Evolutionary conservation across 805 yeast genomes (phyloP).

Genomic region (Myxozyma sirexii): DNA sequence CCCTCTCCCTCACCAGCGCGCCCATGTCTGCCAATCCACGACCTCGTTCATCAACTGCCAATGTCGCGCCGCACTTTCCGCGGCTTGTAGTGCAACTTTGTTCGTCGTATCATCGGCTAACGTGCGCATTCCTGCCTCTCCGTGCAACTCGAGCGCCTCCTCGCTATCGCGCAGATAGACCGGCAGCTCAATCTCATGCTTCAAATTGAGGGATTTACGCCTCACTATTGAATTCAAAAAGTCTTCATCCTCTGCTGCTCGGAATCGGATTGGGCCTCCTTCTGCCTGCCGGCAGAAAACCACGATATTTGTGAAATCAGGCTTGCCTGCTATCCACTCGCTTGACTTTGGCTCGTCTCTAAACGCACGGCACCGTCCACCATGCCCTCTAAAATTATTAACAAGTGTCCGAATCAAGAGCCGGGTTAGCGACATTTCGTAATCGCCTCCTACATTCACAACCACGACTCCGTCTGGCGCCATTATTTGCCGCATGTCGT

Average conservation of each 20-base stretch:
- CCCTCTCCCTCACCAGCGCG: conserved; percentile 14
- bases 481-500: conserved; percentile 13
- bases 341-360: conserved; percentile 2
- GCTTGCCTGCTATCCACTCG: not conserved
- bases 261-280: conserved; percentile 15
- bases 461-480: conserved; percentile 30
- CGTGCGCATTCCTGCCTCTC: not conserved
- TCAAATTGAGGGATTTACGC: conserved; percentile 3
- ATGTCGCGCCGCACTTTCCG: conserved; percentile 20
- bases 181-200: conserved; percentile 21
- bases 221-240: conserved; percentile 23
- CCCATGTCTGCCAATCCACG: conserved; percentile 23
- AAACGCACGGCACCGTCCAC: conserved; percentile 24
- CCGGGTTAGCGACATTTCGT: conserved; percentile 2
- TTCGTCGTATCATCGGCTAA: conserved; percentile 12
- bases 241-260: conserved; percentile 21
- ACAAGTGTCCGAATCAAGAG: conserved; percentile 23
- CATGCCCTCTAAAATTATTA: conserved; percentile 5
- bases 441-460: conserved; percentile 30
- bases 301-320: conserved; percentile 21
- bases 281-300: conserved; percentile 25
- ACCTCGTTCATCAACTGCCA: conserved; percentile 23
- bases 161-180: conserved; percentile 15
- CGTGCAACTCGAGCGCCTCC: conserved; percentile 7
- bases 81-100: conserved; percentile 4